Base-by-base conservation (phyloP, 805 yeast genomes). In the Saccharomycopsis sp. region DNA sequence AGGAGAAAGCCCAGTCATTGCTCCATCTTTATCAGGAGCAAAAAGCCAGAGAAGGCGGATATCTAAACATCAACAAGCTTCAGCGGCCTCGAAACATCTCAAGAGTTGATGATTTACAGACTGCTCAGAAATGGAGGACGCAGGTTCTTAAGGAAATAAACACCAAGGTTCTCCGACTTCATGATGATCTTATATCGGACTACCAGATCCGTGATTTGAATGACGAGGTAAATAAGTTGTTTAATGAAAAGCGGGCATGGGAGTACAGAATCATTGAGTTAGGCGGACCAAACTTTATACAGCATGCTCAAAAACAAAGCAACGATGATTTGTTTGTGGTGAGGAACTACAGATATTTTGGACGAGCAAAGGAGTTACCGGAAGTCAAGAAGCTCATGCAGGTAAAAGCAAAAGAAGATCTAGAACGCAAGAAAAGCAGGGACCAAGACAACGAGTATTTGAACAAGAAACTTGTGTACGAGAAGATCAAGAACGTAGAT, bases 291-390 rank as follows among this genome's bases (percentile, higher is more conserved):
- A 86, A 87, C 67, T 83, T 84, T 66, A 66, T 80, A 19, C 69
- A 59, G 34, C 51, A 54, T 53, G 64, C 67, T 34, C 63, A 58
- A 44, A 58, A 55, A 42, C 54, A 70, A 70, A 34, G 47, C 17
- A 52, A 60, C 20, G 60, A 56, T n/a, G 56, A 56, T 20, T 59
- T 66, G 3, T 72, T 69, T 24, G 56, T 65, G 1, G 68, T 80
- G 1, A 74, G 78, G 47, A 90, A 90, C 0, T 83, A 82, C 63
- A 73, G 86, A 57, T 92, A 87, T 70, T 92, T 83, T 71, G 97
- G 97, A 0, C 72, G 96, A 54, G 96, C 97, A 0, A 76, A 81
- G 56, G 93, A 89, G 51, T 71, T 91, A 7, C 87, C 90, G 0
- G 97, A 88, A 62, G 92, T 87, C 5, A 73, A 77, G 56, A 77